phyloP scores from a whole-genome alignment of 495 filamentous ascomycete genomes.

The Xylaria curta region DNA sequence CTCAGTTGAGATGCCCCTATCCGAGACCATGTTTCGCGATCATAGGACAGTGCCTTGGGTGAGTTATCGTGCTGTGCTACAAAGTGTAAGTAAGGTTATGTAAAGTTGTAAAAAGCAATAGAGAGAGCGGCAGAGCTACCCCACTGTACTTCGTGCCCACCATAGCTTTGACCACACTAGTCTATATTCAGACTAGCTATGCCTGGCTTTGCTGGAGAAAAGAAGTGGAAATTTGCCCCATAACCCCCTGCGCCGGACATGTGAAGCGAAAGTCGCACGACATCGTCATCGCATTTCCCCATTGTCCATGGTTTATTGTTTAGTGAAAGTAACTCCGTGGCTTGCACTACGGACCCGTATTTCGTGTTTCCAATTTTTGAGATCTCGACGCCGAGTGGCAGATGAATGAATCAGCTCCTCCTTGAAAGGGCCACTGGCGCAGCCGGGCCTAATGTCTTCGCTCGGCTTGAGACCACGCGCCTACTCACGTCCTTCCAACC shows the following conservation, averaged over 20 bases:
- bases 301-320: neutral
- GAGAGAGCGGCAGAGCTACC: neutral
- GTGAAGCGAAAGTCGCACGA: neutral
- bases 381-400: conserved; percentile 22
- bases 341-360: neutral
- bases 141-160: neutral
- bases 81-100: neutral
- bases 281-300: neutral
- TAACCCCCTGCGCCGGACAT: neutral
- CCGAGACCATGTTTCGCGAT: conserved; percentile 14
- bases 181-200: neutral
- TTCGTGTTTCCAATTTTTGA: neutral
- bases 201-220: neutral
- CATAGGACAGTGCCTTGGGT: neutral
- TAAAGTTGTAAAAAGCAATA: neutral
- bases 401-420: conserved; percentile 83
- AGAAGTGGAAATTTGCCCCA: neutral
- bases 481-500: conserved; percentile 63
- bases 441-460: conserved; percentile 64
- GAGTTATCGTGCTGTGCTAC: neutral
- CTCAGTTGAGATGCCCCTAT: neutral
- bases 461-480: conserved; percentile 65
- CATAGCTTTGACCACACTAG: neutral
- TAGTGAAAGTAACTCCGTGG: neutral
- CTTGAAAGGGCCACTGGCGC: conserved; percentile 73